Base-by-base conservation (phyloP, 352 stramenopile species). In the Globisporangium nagaii region DNA sequence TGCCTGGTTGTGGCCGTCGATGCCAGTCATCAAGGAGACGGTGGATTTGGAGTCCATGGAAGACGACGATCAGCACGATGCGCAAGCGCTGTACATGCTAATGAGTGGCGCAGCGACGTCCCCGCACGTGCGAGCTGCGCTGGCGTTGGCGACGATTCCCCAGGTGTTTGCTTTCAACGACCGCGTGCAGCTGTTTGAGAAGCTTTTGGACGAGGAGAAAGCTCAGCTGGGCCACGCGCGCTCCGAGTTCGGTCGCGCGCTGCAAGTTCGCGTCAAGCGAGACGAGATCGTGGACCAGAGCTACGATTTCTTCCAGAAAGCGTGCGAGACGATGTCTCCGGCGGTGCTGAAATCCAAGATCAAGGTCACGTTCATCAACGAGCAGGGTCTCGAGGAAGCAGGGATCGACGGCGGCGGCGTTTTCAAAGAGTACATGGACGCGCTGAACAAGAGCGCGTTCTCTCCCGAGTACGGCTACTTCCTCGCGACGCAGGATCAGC, bases 391-490 rank as follows among this genome's bases (percentile, higher is more conserved):
- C 11, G 76, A 98, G 64, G 97, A 99, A 68, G 91, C 75, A 32
- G 96, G 97, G 17, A 97, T 99, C 51, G 97, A 99, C 68, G 90
- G 95, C 30, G 97, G 97, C 11, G 97, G 97, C 4, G 79, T 99
- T 7, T 99, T 99, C 61, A 99, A 99, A 70, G 97, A 99, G 57
- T 99, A 96, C 58, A 67, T 98, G 68, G 89, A 98, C 71, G 48
- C 64, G 39, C 71, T 99, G 15, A 96, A 80, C 28, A 91, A 84
- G 20, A 71, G 84, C 41, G 91, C 90, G 5, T 99, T 99, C 27
- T 86, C 79, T 0, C 79, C 79, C 3, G 73, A 90, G 56, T 80
- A 74, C 28, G 70, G 70, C 6, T 78, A 75, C 28, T 99, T 99
- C 65, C 46, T 88, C 8, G 66, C 71, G 41, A 98, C 88, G 8